phyloP scores from a whole-genome alignment of 1,139 yeast genomes.

The Geotrichum citri-aurantii region DNA sequence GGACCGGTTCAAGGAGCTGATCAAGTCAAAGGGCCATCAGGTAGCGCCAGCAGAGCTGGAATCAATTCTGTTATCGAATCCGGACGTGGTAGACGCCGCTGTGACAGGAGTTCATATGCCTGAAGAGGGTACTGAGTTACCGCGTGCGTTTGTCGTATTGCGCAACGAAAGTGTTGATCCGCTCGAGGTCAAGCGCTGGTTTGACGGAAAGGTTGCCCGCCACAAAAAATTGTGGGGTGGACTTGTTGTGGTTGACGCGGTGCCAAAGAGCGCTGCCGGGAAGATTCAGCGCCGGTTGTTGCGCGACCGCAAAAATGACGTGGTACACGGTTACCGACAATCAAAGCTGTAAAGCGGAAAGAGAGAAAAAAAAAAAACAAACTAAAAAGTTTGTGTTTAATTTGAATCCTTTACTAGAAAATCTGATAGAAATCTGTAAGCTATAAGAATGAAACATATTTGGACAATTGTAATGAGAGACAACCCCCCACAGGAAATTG shows the following conservation, averaged over 20 bases:
- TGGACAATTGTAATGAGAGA: no score
- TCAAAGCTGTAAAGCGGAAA: conserved; percentile 19
- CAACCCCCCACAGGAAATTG: no score
- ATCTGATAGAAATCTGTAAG: no score
- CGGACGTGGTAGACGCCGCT: conserved; percentile 31
- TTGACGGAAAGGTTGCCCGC: conserved; percentile 32
- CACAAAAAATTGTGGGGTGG: conserved; percentile 39
- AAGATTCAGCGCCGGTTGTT: conserved; percentile 34
- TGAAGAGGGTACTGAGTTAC: conserved; percentile 33
- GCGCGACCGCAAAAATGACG: conserved; percentile 23
- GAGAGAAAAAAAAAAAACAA: no score
- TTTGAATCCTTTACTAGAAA: no score
- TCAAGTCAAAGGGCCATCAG: conserved; percentile 74
- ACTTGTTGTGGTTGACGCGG: conserved; percentile 29
- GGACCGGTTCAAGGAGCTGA: conserved; percentile 71
- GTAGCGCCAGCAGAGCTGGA: conserved; percentile 75
- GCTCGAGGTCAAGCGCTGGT: conserved; percentile 26
- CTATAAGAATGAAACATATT: no score
- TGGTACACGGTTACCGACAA: conserved; percentile 9
- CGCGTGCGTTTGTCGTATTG: conserved; percentile 34
- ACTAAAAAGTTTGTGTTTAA: no score
- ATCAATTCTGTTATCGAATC: conserved; percentile 47
- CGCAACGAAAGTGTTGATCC: conserved; percentile 20
- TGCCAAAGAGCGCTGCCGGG: conserved; percentile 37
- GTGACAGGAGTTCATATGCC: conserved; percentile 31